Evolutionary conservation across 2,329 filamentous ascomycete species (phyloP).

Genomic region (Botrytis porri): DNA sequence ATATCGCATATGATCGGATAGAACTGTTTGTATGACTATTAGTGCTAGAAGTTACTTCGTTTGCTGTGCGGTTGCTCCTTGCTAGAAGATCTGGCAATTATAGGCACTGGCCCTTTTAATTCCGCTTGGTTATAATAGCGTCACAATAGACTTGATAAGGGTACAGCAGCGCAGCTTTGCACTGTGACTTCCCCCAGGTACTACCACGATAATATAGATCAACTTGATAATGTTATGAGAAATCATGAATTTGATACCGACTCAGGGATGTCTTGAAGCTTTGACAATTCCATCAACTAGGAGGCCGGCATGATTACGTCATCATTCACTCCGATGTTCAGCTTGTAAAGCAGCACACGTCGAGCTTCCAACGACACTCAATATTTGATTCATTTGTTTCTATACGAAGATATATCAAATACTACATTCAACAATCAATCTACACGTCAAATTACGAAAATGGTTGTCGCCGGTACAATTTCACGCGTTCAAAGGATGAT

Average conservation of each 20-base stretch:
- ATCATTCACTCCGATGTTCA: not conserved
- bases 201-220: not conserved
- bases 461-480: conserved; percentile 22
- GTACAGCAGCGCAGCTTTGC: not conserved
- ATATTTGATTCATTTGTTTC: not conserved
- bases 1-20: not conserved
- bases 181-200: not conserved
- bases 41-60: not conserved
- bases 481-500: conserved; percentile 36
- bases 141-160: not conserved
- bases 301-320: not conserved
- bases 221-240: not conserved
- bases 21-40: not conserved
- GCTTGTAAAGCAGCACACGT: not conserved
- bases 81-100: not conserved
- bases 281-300: not conserved
- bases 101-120: not conserved
- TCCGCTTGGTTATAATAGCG: not conserved
- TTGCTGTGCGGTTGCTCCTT: not conserved
- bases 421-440: not conserved
- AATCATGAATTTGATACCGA: not conserved
- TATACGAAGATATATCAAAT: not conserved
- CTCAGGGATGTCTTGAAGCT: not conserved
- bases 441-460: not conserved
- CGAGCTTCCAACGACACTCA: not conserved